phyloP scores from a whole-genome alignment of 2,329 filamentous ascomycete species.

The Monilinia laxa region DNA sequence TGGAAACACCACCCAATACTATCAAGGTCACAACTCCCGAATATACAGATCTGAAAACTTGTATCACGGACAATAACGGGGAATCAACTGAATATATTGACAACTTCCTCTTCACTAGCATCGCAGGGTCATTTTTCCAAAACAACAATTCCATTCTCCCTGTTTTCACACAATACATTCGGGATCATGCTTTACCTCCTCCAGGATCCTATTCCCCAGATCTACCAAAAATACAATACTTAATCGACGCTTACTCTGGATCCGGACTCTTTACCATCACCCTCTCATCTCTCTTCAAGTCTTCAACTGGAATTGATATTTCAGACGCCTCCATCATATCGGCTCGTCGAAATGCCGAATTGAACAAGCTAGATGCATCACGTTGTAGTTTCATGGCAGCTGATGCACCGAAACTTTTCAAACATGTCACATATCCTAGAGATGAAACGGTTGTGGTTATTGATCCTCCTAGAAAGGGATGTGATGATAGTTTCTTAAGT shows the following conservation, averaged over 20 bases:
- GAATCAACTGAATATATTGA: conserved; percentile 86
- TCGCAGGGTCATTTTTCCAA: conserved; percentile 94
- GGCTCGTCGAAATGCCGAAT: conserved; percentile 72
- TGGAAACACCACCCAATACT: conserved; percentile 35
- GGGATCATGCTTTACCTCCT: conserved; percentile 68
- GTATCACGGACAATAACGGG: conserved; percentile 81
- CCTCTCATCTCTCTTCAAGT: conserved; percentile 79
- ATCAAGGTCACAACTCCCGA: conserved; percentile 44
- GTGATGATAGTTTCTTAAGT: conserved; percentile 76
- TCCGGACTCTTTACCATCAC: conserved; percentile 97
- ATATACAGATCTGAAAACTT: conserved; percentile 78
- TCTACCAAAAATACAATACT: conserved; percentile 64
- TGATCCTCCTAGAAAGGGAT: conserved; percentile 95
- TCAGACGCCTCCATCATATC: conserved; percentile 73
- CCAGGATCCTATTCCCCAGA: conserved; percentile 38
- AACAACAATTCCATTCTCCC: conserved; percentile 99
- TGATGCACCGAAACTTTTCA: conserved; percentile 82
- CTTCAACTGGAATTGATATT: conserved; percentile 89
- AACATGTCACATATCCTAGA: conserved; percentile 67
- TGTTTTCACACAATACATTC: conserved; percentile 82
- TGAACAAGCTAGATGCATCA: conserved; percentile 67
- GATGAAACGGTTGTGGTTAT: conserved; percentile 91
- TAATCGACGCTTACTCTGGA: conserved; percentile 97
- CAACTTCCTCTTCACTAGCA: conserved; percentile 79
- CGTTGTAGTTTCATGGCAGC: conserved; percentile 85